Evolutionary conservation across 441 rosid species (phyloP).

Genomic region (Croton setiger): DNA sequence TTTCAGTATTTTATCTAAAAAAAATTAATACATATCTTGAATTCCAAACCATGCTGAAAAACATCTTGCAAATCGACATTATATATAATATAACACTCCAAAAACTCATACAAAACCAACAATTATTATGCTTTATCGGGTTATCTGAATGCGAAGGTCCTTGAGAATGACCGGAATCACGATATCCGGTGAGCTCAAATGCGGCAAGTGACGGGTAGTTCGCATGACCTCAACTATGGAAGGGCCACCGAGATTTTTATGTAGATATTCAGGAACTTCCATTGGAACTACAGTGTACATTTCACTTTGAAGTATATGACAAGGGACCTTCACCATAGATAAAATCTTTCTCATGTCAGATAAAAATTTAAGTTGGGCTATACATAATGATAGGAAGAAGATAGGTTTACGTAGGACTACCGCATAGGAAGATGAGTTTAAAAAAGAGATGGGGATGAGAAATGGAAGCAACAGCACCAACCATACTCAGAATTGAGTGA

Average conservation of each 20-base stretch:
- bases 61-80: no score
- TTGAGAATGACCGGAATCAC: slow-evolving; percentile 48
- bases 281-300: slow-evolving; percentile 69
- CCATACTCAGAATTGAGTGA: no score
- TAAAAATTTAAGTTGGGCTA: slow-evolving; percentile 53
- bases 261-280: slow-evolving; percentile 55
- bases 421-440: no score
- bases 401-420: no score
- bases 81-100: no score
- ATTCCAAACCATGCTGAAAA: no score
- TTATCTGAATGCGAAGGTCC: slow-evolving; percentile 28
- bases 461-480: no score
- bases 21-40: no score
- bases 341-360: slow-evolving; percentile 55
- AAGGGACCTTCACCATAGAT: slow-evolving; percentile 48
- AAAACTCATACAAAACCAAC: no score
- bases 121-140: not conserved
- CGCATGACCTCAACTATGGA: slow-evolving; percentile 65
- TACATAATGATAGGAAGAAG: slow-evolving; percentile 20
- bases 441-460: no score
- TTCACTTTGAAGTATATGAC: slow-evolving; percentile 65
- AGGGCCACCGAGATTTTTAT: slow-evolving; percentile 47
- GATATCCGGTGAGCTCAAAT: slow-evolving; percentile 68
- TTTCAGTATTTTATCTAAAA: no score
- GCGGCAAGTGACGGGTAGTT: slow-evolving; percentile 70